A percentile compares a stretch with the other conserved stretches of the same genome.
Evolutionary conservation across 2,329 filamentous ascomycete genomes (phyloP).

Genomic region (Fusarium staphyleae): DNA sequence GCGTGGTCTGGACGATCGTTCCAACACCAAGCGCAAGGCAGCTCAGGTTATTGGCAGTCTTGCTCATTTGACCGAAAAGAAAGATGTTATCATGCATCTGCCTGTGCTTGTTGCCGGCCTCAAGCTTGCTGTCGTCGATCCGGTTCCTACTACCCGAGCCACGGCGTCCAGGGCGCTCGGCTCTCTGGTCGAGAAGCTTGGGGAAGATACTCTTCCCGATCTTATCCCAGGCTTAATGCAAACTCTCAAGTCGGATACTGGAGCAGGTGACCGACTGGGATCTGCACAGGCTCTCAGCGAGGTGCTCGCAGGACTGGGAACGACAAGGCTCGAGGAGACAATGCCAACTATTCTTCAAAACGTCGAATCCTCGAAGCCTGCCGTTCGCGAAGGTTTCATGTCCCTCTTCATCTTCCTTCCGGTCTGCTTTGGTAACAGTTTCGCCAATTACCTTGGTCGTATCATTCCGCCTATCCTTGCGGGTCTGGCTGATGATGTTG

Average conservation of each 20-base stretch:
- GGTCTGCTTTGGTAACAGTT: slow-evolving; percentile 98
- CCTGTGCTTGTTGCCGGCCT: slow-evolving; percentile 92
- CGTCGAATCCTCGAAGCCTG: slow-evolving; percentile 86
- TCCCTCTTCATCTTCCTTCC: slow-evolving; percentile 99
- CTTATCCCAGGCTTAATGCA: slow-evolving; percentile 98
- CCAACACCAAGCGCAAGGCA: slow-evolving; percentile 94
- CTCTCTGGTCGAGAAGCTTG: slow-evolving; percentile 96
- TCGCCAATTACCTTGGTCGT: slow-evolving; percentile 91
- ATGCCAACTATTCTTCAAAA: slow-evolving; percentile 96
- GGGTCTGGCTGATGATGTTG: slow-evolving; percentile 93
- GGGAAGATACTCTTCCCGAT: slow-evolving; percentile 94
- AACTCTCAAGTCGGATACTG: slow-evolving; percentile 95
- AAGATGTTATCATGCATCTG: slow-evolving; percentile 88
- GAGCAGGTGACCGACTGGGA: slow-evolving; percentile 92
- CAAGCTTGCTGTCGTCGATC: slow-evolving; percentile 88
- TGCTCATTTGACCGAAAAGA: slow-evolving; percentile 94
- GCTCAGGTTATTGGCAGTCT: slow-evolving; percentile 97
- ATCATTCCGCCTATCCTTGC: slow-evolving; percentile 96
- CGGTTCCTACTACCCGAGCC: slow-evolving; percentile 93
- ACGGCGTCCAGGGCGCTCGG: slow-evolving; percentile 96
- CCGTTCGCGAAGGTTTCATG: slow-evolving; percentile 98
- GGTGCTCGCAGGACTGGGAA: slow-evolving; percentile 93
- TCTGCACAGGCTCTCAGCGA: slow-evolving; percentile 96
- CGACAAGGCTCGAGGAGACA: slow-evolving; percentile 90
- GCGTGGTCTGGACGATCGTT: slow-evolving; percentile 87